Base-by-base conservation (phyloP, 2,329 filamentous ascomycete genomes). In the Mycosphaerella arachidis region DNA sequence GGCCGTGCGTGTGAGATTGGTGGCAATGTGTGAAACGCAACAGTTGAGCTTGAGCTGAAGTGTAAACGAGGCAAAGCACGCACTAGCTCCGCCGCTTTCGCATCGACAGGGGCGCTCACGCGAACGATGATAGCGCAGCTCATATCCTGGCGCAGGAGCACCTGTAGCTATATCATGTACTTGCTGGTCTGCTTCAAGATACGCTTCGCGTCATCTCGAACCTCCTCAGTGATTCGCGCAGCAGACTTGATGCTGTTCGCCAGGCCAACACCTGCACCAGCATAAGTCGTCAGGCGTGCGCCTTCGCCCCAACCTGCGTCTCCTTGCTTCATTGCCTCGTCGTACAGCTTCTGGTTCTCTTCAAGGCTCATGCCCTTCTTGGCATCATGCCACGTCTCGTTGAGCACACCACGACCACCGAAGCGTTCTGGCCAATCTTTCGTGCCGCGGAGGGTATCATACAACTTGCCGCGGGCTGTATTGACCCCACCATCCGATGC, bases 221-320 rank as follows among this genome's bases (percentile, higher is more conserved):
- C 72, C 59, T 82, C 78, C 50, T 71, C 71, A 3, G 84, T 78
- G 67, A 88, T 84, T 9, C 82, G 77, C 12, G 70, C 76, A 3
- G 83, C 84, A 16, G 74, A 68, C 64, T 77, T 76, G 1, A 83
- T 74, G 43, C 78, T 72, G 50, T 72, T 81, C 1, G 87, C 77
- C 61, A 88, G 73, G 0, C 86, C 86, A 13, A 88, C 81, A 0
- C 79, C 85, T 20, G 82, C 82, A 4, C 86, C 85, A 13, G 83
- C 84, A 77, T 86, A 88, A 9, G 83, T 83, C 4, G 83, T 85
- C 75, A 87, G 75, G 60, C 85, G 77, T 4, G 79, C 83, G 9
- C 79, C 71, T 0, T 73, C 73, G 27, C 83, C 84, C 81, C 82
- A 81, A 53, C 82, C 76, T 16, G 71, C 73, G 71, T 84, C 81